Evolutionary conservation across 2,329 filamentous ascomycete species (phyloP).

Genomic region (Purpureocillium takamizusanense): DNA sequence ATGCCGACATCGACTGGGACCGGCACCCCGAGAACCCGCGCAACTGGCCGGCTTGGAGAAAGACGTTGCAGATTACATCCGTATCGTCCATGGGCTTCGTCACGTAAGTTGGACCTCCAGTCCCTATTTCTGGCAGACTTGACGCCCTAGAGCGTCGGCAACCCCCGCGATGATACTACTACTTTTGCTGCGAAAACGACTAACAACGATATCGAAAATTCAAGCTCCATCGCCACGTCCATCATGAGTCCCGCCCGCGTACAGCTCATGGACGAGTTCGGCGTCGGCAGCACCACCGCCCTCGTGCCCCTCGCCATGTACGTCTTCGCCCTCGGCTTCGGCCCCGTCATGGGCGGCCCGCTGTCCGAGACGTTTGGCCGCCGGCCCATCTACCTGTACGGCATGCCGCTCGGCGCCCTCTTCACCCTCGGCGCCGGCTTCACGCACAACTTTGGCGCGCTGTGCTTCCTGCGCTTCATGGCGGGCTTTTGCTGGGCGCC

Average conservation of each 20-base stretch:
- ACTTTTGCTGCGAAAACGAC: not conserved
- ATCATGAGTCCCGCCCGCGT: constrained; percentile 39
- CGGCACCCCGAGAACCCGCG: constrained; percentile 27
- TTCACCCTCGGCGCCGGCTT: constrained; percentile 49
- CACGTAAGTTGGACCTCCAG: constrained; percentile 26
- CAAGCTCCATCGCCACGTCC: constrained; percentile 43
- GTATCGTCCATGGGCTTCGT: constrained; percentile 29
- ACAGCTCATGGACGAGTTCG: constrained; percentile 42
- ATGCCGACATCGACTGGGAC: not conserved
- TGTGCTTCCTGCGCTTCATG: constrained; percentile 48
- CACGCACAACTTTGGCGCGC: constrained; percentile 35
- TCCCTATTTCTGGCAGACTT: no score
- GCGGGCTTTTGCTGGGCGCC: constrained; percentile 43
- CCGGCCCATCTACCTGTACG: constrained; percentile 38
- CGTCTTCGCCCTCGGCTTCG: constrained; percentile 49
- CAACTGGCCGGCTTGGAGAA: constrained; percentile 38
- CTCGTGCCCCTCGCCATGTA: constrained; percentile 53
- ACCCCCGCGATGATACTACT: not conserved
- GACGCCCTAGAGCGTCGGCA: no score
- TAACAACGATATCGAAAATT: not conserved
- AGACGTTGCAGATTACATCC: constrained; percentile 28
- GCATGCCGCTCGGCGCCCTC: constrained; percentile 36
- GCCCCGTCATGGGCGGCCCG: constrained; percentile 50
- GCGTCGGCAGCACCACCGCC: constrained; percentile 43
- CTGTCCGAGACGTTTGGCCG: constrained; percentile 50